Conservation (phyloP, 495 filamentous ascomycete species). For the Achaetomiella virescens region DNA sequence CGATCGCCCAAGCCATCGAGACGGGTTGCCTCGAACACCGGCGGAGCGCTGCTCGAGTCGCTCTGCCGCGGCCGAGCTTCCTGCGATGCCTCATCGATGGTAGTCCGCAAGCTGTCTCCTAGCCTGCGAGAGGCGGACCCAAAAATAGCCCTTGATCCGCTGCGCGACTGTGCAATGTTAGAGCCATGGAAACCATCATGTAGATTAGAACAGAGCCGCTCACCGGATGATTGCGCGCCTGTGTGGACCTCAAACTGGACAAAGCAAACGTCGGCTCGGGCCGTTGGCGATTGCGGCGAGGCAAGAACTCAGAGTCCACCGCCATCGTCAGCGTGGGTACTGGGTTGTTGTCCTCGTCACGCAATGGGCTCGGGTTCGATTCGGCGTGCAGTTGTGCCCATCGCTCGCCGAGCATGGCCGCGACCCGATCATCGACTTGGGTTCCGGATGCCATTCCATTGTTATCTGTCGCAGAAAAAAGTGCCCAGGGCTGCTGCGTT, state of each 20-base stretch:
- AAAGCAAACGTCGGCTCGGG: conserved; percentile 11
- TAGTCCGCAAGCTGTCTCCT: not conserved
- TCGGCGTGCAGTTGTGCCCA: conserved; percentile 25
- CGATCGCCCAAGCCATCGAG: conserved; percentile 78
- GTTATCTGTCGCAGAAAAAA: conserved; percentile 10
- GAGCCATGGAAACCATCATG: not conserved
- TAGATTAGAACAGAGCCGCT: not conserved
- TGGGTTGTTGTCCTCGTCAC: conserved; percentile 6
- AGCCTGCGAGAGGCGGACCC: not conserved
- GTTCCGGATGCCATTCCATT: conserved; percentile 5
- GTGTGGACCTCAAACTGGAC: conserved; percentile 22
- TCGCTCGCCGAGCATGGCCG: conserved; percentile 26
- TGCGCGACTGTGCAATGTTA: conserved; percentile 10
- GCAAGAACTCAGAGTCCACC: conserved; percentile 16
- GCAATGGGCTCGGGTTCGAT: conserved; percentile 14
- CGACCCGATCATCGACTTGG: conserved; percentile 23
- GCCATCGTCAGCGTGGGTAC: conserved; percentile 13
- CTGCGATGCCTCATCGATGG: not conserved
- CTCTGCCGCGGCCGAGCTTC: not conserved
- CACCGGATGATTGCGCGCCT: conserved; percentile 16
- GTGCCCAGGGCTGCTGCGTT: not conserved
- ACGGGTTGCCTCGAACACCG: conserved; percentile 3
- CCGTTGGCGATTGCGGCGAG: not conserved
- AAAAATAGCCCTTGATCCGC: conserved; percentile 1
- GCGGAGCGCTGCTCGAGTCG: not conserved